Percentiles rank a stretch among this genome's conserved stretches.
Conservation (phyloP, 75 land plant genomes). For the Larix kaempferi region DNA sequence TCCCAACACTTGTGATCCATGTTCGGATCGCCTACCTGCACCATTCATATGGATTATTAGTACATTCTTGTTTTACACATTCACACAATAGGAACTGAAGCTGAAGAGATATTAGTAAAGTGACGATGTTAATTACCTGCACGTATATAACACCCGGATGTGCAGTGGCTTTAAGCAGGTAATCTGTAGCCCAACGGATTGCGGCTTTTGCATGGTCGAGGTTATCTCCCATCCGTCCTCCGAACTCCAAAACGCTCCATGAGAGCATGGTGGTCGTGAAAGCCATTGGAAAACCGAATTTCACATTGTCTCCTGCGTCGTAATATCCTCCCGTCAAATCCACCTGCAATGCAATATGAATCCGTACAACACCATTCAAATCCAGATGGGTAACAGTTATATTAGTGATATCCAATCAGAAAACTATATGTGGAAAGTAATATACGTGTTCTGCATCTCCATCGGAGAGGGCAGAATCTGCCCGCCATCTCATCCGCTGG, state of each 20-base stretch:
- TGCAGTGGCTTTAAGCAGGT: slow-evolving; percentile 55
- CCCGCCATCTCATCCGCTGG: slow-evolving; percentile 41
- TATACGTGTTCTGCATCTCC: slow-evolving; percentile 22
- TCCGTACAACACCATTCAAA: too few species aligned
- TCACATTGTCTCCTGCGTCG: slow-evolving; percentile 80
- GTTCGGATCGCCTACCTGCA: slow-evolving; percentile 68
- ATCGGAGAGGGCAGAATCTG: slow-evolving; percentile 33
- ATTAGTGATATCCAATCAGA: too few species aligned
- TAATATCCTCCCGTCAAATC: slow-evolving; percentile 74
- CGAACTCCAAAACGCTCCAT: slow-evolving; percentile 72
- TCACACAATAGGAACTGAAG: too few species aligned
- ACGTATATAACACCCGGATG: slow-evolving; percentile 49
- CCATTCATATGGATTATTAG: not conserved
- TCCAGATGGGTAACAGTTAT: too few species aligned
- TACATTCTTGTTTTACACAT: too few species aligned
- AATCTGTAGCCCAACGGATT: slow-evolving; percentile 73
- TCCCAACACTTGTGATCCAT: slow-evolving; percentile 79
- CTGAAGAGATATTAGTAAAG: too few species aligned
- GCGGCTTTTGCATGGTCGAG: slow-evolving; percentile 40
- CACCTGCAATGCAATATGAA: slow-evolving; percentile 26
- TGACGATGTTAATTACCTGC: too few species aligned
- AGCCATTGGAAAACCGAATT: slow-evolving; percentile 80
- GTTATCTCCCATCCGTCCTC: slow-evolving; percentile 35
- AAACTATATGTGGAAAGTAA: slow-evolving; percentile 27
- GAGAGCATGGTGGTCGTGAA: slow-evolving; percentile 63